Evolutionary conservation across 768 basidiomycete species (phyloP), one percentile per base, ranked within the genome.

Genomic region (Pholiota molesta): DNA sequence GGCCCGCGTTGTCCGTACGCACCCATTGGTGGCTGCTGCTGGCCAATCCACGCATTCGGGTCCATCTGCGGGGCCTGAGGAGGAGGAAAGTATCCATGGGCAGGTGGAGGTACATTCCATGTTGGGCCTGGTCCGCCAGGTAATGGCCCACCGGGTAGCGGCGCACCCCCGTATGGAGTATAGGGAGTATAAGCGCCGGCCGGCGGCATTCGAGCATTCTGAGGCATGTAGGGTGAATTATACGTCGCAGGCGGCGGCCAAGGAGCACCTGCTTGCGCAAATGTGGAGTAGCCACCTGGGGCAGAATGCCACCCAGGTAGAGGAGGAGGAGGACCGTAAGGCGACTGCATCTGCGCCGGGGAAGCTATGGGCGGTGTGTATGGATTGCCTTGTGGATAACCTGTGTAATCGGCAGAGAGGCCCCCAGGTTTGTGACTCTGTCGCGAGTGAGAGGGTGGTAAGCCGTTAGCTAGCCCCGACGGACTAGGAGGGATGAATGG

Each of bases 331-430:
- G 53, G 53, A 21, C 11, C 53, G 53, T 52, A 59, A 16, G 56
- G 62, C 16, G 65, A 55, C 2, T 62, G 60, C 35, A 63, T 49
- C 17, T 63, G 64, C 44, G 54, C 55, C n/a, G 68, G 65, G 13
- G 66, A 62, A 6, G 59, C 21, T 35, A 49, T 45, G 58, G 66
- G 39, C 56, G 64, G 62, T 1, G 63, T 61, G 16, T 60, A 60
- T 14, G 60, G 66, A 11, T 64, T 60, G 39, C 70, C 72, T 49
- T 66, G 65, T 11, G 76, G 74, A 62, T 74, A 77, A 2, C 76
- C 75, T 9, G 73, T 71, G 23, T 62, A 55, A 42, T 62, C 54
- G 7, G 61, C 37, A 11, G 61, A 57, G 13, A 57, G 29, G 6
- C 56, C 56, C 44, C 61, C 47, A 51, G 52, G 61, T 29, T 31